phyloP scores from a whole-genome alignment of 305 asterid species.

The Caryopteris hybrid region DNA sequence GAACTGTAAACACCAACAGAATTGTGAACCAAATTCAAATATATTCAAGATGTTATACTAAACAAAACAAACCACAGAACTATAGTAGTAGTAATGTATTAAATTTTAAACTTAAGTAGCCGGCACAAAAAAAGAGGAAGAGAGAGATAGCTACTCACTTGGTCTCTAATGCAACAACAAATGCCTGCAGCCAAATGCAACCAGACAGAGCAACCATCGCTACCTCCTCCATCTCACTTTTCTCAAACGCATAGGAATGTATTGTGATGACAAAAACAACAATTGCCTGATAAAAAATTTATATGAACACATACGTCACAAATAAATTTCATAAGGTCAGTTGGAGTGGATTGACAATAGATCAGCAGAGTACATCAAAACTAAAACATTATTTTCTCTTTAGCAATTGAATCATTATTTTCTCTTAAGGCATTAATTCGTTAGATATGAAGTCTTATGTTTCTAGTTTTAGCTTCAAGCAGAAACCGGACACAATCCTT shows the following conservation, averaged over 20 bases:
- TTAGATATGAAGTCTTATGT: no score
- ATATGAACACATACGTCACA: not conserved
- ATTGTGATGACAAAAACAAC: constrained; percentile 83
- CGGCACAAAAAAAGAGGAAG: constrained; percentile 10
- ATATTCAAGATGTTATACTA: not conserved
- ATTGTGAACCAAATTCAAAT: not conserved
- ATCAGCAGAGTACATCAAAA: not conserved
- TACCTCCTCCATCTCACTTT: constrained; percentile 97
- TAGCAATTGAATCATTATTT: no score
- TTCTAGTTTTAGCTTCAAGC: no score
- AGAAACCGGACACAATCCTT: not conserved
- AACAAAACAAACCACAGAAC: not conserved
- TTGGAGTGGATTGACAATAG: not conserved
- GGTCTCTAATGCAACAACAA: constrained; percentile 89
- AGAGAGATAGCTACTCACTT: constrained; percentile 50
- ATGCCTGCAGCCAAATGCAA: constrained; percentile 98
- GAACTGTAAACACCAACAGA: constrained; percentile 50
- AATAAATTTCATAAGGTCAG: not conserved
- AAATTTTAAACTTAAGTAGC: not conserved
- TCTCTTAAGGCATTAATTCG: no score
- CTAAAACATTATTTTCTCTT: no score
- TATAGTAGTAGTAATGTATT: not conserved
- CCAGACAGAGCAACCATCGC: constrained; percentile 97
- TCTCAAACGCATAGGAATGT: constrained; percentile 81
- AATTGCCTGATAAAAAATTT: constrained; percentile 65